These are phyloP conservation scores for Postia placenta DNA, from an alignment of 768 basidiomycete species.

Conservation along the genomic window DNA sequence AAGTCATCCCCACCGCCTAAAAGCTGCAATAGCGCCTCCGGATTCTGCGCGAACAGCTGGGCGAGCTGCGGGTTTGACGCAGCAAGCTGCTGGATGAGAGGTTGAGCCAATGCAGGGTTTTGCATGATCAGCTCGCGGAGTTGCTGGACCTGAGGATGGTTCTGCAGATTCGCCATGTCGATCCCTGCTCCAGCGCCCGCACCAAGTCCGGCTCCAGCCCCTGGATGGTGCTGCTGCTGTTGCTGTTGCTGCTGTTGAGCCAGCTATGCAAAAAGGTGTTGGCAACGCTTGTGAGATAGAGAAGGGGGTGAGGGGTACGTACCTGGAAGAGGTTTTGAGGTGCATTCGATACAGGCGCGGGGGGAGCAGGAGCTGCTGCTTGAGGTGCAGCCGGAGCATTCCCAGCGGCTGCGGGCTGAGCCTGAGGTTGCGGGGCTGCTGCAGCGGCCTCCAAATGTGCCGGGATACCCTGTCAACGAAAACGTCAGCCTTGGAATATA, in stretches of 20 bases:
- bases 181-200: slow-evolving; percentile 32
- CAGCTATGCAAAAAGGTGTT: slow-evolving; percentile 34
- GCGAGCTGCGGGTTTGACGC: slow-evolving; percentile 70
- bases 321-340: slow-evolving; percentile 90
- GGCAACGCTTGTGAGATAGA: neutral
- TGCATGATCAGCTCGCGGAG: slow-evolving; percentile 65
- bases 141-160: slow-evolving; percentile 62
- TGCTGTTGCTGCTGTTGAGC: slow-evolving; percentile 70
- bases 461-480: slow-evolving; percentile 65
- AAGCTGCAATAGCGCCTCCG: slow-evolving; percentile 58
- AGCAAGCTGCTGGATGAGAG: slow-evolving; percentile 79
- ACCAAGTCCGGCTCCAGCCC: slow-evolving; percentile 20
- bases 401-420: slow-evolving; percentile 28
- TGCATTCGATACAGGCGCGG: slow-evolving; percentile 32
- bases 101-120: slow-evolving; percentile 77
- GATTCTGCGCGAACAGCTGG: slow-evolving; percentile 62
- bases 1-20: slow-evolving; percentile 46
- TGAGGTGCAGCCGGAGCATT: slow-evolving; percentile 32
- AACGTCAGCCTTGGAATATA: slow-evolving; percentile 9
- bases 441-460: slow-evolving; percentile 53
- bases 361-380: slow-evolving; percentile 31
- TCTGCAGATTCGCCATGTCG: slow-evolving; percentile 48
- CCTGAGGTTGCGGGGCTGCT: slow-evolving; percentile 28
- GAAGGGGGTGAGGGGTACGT: neutral
- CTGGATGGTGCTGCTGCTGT: slow-evolving; percentile 38